A percentile compares a stretch with the other conserved stretches of the same genome.
Conservation (phyloP, 495 filamentous ascomycete species). For the Diplogelasinospora grovesii region DNA sequence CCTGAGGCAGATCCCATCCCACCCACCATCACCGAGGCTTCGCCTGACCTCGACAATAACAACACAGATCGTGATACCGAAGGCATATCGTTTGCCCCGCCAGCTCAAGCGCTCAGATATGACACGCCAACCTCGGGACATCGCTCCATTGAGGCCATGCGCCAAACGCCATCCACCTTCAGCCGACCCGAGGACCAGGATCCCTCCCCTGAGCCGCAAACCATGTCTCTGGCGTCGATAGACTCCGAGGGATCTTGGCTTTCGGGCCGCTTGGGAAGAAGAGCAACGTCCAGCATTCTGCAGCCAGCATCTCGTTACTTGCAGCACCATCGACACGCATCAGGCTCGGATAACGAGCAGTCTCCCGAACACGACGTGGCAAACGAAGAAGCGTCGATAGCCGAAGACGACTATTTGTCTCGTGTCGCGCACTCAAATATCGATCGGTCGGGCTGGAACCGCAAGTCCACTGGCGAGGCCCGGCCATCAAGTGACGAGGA, state of each 20-base stretch:
- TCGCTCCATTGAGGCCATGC: constrained; percentile 35
- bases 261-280: constrained; percentile 51
- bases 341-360: constrained; percentile 20
- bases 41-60: constrained; percentile 10
- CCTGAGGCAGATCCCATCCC: constrained; percentile 48
- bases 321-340: constrained; percentile 34
- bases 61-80: too few species aligned
- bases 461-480: constrained; percentile 37
- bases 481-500: constrained; percentile 42
- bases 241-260: constrained; percentile 93
- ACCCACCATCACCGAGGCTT: constrained; percentile 17
- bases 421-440: constrained; percentile 48
- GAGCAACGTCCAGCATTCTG: constrained; percentile 33
- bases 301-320: constrained; percentile 27
- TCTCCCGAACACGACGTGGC: constrained; percentile 9
- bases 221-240: constrained; percentile 70
- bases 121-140: constrained; percentile 44
- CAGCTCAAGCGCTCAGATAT: constrained; percentile 21
- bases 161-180: constrained; percentile 37
- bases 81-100: constrained; percentile 15
- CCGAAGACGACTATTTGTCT: constrained; percentile 59
- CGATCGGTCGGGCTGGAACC: constrained; percentile 43
- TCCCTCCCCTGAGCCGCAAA: constrained; percentile 40
- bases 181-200: constrained; percentile 32
- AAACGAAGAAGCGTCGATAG: constrained; percentile 55